phyloP scores from a whole-genome alignment of 192 early-diverging fungal genomes.

The Dissophora globulifera region DNA sequence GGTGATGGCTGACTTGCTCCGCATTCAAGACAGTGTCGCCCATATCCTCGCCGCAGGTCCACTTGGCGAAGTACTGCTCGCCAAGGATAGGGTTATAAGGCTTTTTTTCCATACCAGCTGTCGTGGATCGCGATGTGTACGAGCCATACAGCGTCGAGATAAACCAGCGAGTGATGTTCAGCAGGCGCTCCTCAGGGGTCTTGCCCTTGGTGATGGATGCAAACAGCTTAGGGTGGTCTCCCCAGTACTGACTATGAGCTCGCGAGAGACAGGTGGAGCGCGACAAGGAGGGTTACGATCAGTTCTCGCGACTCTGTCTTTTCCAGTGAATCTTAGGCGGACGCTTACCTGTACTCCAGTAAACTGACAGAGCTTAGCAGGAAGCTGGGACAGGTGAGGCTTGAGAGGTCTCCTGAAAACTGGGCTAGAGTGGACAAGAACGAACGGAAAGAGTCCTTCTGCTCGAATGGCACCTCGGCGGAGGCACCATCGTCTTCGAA shows the following conservation, averaged over 20 bases:
- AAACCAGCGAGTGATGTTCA: conserved; percentile 79
- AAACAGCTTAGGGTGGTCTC: conserved; percentile 69
- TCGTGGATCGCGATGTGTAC: conserved; percentile 75
- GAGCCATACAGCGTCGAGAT: conserved; percentile 83
- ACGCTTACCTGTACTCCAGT: conserved; percentile 77
- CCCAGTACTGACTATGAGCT: conserved; percentile 69
- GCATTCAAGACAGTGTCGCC: conserved; percentile 51
- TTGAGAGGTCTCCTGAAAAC: conserved; percentile 84
- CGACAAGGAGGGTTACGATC: too few species aligned
- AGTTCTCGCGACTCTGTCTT: too few species aligned
- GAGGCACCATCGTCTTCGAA: conserved; percentile 17
- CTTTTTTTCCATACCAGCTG: conserved; percentile 82
- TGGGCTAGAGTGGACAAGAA: conserved; percentile 77
- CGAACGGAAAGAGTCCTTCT: conserved; percentile 70
- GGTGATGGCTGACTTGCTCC: conserved; percentile 66
- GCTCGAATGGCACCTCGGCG: conserved; percentile 65
- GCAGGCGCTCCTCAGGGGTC: conserved; percentile 71
- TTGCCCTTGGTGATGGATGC: conserved; percentile 70
- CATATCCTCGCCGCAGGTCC: conserved; percentile 53
- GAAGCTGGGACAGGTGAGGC: conserved; percentile 84
- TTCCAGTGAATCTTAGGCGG: too few species aligned
- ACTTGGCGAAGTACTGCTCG: conserved; percentile 61
- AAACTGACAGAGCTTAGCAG: conserved; percentile 79
- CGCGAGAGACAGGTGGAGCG: too few species aligned
- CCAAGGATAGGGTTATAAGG: conserved; percentile 72